Base-by-base conservation (phyloP, 495 filamentous ascomycete genomes). In the Stereocaulon alpinum region DNA sequence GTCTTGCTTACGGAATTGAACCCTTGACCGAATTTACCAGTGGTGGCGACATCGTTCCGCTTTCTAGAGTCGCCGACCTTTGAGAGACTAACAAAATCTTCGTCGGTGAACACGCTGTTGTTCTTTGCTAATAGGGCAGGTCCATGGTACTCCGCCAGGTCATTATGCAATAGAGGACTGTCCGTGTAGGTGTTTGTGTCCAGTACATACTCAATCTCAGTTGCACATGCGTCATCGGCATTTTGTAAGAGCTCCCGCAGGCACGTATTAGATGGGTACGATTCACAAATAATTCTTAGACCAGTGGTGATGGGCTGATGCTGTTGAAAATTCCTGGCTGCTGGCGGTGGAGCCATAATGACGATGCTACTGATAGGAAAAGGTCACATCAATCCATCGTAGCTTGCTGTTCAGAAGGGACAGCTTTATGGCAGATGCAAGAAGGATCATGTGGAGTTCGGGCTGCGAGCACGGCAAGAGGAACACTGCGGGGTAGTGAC, bases 1-100 rank as follows among this genome's bases (percentile, higher is more conserved):
- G 22, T 11, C 18, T 42, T 2, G 6, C 64, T 6, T 61, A 71
- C 69, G 12, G 70, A 71, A 56, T 73, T 75, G 44, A 76, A 76
- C 2, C 73, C 73, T 45, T 70, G 67, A 3, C 73, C 71, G 63
- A 72, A 73, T 53, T 73, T 75, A 9, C 73, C 73, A 18, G 73
- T 76, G 4, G 67, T 65, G 27, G 45, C 71, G 6, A 64, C 59
- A 61, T 75, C 73, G 12, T 61, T 29, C 2, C 65, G 49, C 59
- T 76, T 76, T 20, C 61, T 52, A 27, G 69, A 71, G 32, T 76
- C 72, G 7, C 73, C 74, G 18, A 76, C 65, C 18, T 56, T 32
- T 27, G 62, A 65, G 30, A 76, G 65, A 55, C 64, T 74, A 9
- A 65, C 47, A 45, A 76, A 72, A 53, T 76, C 73, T 12, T 58